phyloP scores from a whole-genome alignment of 2,329 filamentous ascomycete genomes.

The Epicoccum sorghinum region DNA sequence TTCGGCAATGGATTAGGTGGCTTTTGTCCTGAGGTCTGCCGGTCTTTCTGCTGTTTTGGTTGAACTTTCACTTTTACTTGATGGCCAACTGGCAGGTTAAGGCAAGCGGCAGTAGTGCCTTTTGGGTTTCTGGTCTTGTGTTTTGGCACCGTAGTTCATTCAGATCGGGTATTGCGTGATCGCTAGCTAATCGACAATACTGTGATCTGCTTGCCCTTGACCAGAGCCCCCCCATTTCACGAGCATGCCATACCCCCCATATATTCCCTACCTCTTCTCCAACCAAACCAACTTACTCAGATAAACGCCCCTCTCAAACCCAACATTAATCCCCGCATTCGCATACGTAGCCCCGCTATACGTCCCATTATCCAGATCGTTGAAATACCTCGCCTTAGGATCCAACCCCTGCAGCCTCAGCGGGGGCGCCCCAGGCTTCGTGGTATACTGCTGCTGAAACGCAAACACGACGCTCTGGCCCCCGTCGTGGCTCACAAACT shows the following conservation, averaged over 20 bases:
- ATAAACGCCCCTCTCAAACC: conserved; percentile 58
- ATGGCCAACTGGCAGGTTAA: too few species aligned
- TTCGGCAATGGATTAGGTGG: too few species aligned
- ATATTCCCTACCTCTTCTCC: conserved; percentile 45
- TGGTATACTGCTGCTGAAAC: conserved; percentile 62
- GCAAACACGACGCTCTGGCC: conserved; percentile 62
- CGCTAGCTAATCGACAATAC: too few species aligned
- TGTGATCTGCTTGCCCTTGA: too few species aligned
- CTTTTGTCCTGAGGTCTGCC: too few species aligned
- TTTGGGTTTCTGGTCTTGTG: too few species aligned
- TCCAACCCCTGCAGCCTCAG: conserved; percentile 65
- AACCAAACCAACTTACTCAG: conserved; percentile 64
- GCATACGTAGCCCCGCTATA: conserved; percentile 66
- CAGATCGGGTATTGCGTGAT: too few species aligned
- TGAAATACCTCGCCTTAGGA: conserved; percentile 57
- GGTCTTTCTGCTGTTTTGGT: too few species aligned
- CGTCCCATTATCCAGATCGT: conserved; percentile 57
- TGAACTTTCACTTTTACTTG: too few species aligned
- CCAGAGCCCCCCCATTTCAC: too few species aligned
- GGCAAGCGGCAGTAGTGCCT: too few species aligned
- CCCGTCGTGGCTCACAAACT: conserved; percentile 63
- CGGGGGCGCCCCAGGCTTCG: conserved; percentile 61
- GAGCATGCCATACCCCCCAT: not conserved
- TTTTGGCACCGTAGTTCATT: too few species aligned
- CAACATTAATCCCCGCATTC: conserved; percentile 65